Base-by-base conservation (phyloP, 2,329 filamentous ascomycete species). In the Trichoderma endophyticum region DNA sequence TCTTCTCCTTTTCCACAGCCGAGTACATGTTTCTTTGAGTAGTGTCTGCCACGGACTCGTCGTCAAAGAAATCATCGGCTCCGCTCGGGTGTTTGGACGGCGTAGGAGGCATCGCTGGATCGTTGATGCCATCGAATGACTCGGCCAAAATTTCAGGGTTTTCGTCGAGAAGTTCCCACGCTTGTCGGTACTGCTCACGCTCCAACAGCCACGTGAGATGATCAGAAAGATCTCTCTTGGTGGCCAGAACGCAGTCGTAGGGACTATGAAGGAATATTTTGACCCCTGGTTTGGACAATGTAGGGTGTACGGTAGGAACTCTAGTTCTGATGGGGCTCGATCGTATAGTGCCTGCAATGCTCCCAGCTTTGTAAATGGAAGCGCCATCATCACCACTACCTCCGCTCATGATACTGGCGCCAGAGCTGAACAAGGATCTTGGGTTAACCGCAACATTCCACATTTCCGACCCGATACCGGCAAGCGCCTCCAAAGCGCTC, bases 221-320 rank as follows among this genome's bases (percentile, higher is more conserved):
- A 81, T 99, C 96, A 4, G 90, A 85, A 18, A 97, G 85, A 77
- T 97, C 95, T 75, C 96, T 88, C 79, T 95, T 95, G 3, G 96
- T 93, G 0, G 94, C 93, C 70, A 98, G 84, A n/a, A 98, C 92
- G 77, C 95, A 98, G 81, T 99, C 96, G 78, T 97, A 99, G 0
- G 96, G 96, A 77, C 94, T 98, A 77, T 97, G 94, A 54, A 99
- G 93, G 79, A 98, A 98, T 18, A 99, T 92, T 78, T 98, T 87
- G 76, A 86, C 81, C 2, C 88, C 86, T 65, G 84, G 84, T 77
- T 89, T 86, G 75, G 86, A 77, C 74, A 92, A 80, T 76, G 85
- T 85, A 70, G 88, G 81, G 78, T 91, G 86, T 2, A 86, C 83
- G 14, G 83, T 80, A 48, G 80, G 80, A 3, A 78, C 74, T 4